These are phyloP conservation scores for Tricholomella constricta DNA, from an alignment of 768 basidiomycete genomes.

Conservation along the genomic window DNA sequence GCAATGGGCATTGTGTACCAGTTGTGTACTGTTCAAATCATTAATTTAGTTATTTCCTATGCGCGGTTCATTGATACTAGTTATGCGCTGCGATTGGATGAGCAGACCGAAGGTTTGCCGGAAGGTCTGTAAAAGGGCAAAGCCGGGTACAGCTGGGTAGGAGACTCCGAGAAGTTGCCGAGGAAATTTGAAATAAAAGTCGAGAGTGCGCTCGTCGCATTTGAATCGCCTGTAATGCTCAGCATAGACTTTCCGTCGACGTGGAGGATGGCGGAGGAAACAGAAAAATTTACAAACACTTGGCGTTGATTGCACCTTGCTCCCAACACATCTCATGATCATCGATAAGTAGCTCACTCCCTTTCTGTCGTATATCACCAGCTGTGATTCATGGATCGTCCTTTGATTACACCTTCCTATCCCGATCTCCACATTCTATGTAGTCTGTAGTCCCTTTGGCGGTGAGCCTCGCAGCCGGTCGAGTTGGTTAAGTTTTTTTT, in stretches of 20 bases:
- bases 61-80: too few species aligned
- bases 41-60: too few species aligned
- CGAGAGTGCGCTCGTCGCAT: too few species aligned
- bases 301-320: background rate
- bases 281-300: background rate
- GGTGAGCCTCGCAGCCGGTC: background rate
- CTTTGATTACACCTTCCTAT: background rate
- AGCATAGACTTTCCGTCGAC: background rate
- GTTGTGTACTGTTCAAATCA: too few species aligned
- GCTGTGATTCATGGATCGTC: background rate
- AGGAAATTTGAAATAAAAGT: too few species aligned
- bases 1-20: too few species aligned
- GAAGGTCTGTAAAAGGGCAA: too few species aligned
- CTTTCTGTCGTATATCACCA: background rate
- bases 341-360: background rate
- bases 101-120: too few species aligned
- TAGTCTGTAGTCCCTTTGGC: background rate
- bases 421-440: background rate
- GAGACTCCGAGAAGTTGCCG: too few species aligned
- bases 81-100: too few species aligned
- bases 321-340: background rate
- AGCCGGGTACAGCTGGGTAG: too few species aligned
- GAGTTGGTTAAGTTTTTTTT: constrained; percentile 7
- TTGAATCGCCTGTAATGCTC: too few species aligned
- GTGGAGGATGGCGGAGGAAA: background rate